Base-by-base conservation (phyloP, 306 rosid genomes). In the Gastrolobium bilobum region DNA sequence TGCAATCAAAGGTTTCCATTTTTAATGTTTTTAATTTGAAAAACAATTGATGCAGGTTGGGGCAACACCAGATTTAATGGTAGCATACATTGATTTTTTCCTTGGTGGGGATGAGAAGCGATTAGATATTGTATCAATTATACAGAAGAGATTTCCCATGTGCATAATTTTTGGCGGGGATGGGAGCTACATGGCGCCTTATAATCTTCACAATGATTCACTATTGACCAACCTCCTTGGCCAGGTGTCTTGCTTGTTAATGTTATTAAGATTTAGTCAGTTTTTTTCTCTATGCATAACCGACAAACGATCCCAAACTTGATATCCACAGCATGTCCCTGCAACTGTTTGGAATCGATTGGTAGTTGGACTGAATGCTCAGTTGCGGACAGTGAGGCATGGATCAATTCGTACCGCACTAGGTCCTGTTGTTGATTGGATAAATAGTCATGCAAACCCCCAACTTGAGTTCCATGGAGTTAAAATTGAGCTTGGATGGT, bases 21-120 rank as follows among this genome's bases (percentile, higher is more conserved):
- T 11, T 76, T 76, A 30, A 6, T 46, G 62, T 77, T 65, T 37
- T 60, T 73, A 68, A 83, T 71, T 42, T 40, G 26, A 62, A 77
- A 77, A 76, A 70, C 62, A 73, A 74, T 61, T 72, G 58, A 80
- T 92, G 86, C 86, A 95, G 99, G 97, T 95, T 87, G 99, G 98
- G 82, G 89, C 96, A 67, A 89, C 98, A 81, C 89, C 97, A 65
- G 99, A 92, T 86, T 85, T 95, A 89, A 91, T 92, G 98, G 92
- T 95, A 30, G 95, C 99, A 40, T 89, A 89, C 74, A 95, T 95
- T 76, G 99, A 95, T 85, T 95, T 95, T 91, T 95, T 89, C 84
- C 97, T 95, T 57, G 99, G 99, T 47, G 99, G 99, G 81, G 99
- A 95, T 70, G 99, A 95, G 88, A 95, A 95, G 89, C 92, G 98